These are phyloP conservation scores for Crithidia acanthocephali DNA, from an alignment of 208 protist genomes.

Conservation along the genomic window DNA sequence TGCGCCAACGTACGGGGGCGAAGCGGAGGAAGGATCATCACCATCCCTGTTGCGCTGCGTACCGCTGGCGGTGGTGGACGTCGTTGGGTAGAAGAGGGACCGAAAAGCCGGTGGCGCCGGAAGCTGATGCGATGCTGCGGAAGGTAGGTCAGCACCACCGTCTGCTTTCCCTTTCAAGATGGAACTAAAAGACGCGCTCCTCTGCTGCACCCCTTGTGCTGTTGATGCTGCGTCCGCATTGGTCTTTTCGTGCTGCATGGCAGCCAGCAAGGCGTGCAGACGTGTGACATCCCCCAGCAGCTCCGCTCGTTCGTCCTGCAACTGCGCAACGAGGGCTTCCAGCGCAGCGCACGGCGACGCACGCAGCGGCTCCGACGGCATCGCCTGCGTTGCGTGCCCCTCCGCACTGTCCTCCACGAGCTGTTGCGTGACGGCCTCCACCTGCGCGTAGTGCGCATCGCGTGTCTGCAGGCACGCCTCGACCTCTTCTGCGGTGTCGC, in stretches of 20 bases:
- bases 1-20: no score
- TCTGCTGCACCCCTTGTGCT: not conserved
- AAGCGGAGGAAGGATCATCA: not conserved
- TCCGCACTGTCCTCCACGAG: slow-evolving; percentile 33
- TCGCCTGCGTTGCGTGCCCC: not conserved
- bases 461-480: slow-evolving; percentile 39
- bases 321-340: slow-evolving; percentile 12
- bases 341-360: slow-evolving; percentile 10
- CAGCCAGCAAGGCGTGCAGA: slow-evolving; percentile 13
- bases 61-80: not conserved
- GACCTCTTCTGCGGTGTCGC: slow-evolving; percentile 38
- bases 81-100: not conserved
- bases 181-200: not conserved
- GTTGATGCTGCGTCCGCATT: not conserved
- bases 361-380: not conserved
- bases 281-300: slow-evolving; percentile 20
- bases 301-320: slow-evolving; percentile 26
- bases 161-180: no score
- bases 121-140: not conserved
- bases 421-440: slow-evolving; percentile 53
- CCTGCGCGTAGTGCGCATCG: slow-evolving; percentile 43
- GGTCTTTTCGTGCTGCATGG: slow-evolving; percentile 2
- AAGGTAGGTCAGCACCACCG: not conserved
- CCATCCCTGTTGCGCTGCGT: not conserved
- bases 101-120: not conserved